Evolutionary conservation across 768 basidiomycete species (phyloP).

Genomic region (Agaricus sinodeliciosus): DNA sequence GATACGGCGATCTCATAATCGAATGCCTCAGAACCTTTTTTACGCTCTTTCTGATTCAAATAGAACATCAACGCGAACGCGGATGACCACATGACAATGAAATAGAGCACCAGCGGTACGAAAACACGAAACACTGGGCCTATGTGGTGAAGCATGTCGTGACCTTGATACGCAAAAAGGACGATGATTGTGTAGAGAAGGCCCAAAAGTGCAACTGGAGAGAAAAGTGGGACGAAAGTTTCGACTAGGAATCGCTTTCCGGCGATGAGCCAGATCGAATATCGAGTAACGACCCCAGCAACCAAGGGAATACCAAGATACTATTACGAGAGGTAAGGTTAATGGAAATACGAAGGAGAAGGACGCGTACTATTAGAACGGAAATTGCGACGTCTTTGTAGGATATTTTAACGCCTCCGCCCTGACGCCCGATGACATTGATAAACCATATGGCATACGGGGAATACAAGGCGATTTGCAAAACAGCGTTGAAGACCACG

Average conservation of each 20-base stretch:
- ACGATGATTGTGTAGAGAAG: constrained; percentile 78
- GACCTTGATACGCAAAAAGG: constrained; percentile 57
- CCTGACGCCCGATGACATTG: constrained; percentile 49
- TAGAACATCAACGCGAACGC: constrained; percentile 22
- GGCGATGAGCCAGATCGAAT: constrained; percentile 36
- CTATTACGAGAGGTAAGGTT: constrained; percentile 40
- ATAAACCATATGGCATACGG: constrained; percentile 72
- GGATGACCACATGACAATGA: constrained; percentile 57
- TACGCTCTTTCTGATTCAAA: constrained; percentile 29
- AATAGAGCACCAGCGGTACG: constrained; percentile 77
- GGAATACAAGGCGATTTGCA: constrained; percentile 75
- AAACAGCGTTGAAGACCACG: constrained; percentile 71
- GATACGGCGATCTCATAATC: constrained; percentile 71
- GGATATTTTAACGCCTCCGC: constrained; percentile 33
- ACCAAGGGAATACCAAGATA: constrained; percentile 80
- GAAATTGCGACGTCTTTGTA: constrained; percentile 59
- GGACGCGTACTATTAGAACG: constrained; percentile 36
- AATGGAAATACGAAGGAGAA: neutral
- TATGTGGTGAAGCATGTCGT: constrained; percentile 57
- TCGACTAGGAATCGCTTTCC: constrained; percentile 43
- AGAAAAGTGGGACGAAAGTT: constrained; percentile 62
- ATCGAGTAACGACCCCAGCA: constrained; percentile 67
- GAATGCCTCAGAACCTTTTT: constrained; percentile 13
- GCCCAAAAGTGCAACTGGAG: constrained; percentile 64
- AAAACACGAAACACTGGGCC: constrained; percentile 75